Conservation (phyloP, 371 early-diverging fungal genomes). For the Rhizopus microsporus region DNA sequence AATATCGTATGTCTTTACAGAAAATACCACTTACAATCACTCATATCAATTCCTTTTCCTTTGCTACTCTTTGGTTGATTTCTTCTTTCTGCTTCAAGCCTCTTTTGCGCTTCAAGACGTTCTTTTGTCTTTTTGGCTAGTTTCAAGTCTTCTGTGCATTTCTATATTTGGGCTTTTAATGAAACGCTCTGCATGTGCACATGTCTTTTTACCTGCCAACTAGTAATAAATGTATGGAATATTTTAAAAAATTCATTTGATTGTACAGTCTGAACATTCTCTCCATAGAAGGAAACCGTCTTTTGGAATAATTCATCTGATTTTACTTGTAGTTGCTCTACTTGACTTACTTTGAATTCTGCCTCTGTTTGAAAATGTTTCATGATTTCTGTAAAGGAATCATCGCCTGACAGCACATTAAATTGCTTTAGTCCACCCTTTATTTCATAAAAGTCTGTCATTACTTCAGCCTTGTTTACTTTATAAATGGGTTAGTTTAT, state of each 20-base stretch:
- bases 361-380: conserved; percentile 52
- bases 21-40: conserved; percentile 27
- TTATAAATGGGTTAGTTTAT: neutral
- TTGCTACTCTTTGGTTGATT: conserved; percentile 25
- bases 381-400: conserved; percentile 35
- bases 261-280: conserved; percentile 69
- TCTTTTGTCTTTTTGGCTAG: conserved; percentile 33
- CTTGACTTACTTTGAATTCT: conserved; percentile 29
- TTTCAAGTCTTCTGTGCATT: conserved; percentile 31
- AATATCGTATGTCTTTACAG: neutral
- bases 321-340: conserved; percentile 39
- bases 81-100: conserved; percentile 44
- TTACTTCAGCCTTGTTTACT: conserved; percentile 51
- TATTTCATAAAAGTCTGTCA: conserved; percentile 42
- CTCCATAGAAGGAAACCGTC: conserved; percentile 67
- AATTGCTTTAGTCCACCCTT: conserved; percentile 48
- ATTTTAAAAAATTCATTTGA: conserved; percentile 87
- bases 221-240: conserved; percentile 64
- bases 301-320: conserved; percentile 39
- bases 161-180: conserved; percentile 8
- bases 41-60: conserved; percentile 51
- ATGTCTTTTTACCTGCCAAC: conserved; percentile 17
- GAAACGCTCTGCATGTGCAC: conserved; percentile 1
- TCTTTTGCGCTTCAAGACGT: conserved; percentile 45
- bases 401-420: conserved; percentile 26